A percentile compares a stretch with the other conserved stretches of the same genome.
phyloP scores from a whole-genome alignment of 345 rosid genomes.

The Balakata baccata region DNA sequence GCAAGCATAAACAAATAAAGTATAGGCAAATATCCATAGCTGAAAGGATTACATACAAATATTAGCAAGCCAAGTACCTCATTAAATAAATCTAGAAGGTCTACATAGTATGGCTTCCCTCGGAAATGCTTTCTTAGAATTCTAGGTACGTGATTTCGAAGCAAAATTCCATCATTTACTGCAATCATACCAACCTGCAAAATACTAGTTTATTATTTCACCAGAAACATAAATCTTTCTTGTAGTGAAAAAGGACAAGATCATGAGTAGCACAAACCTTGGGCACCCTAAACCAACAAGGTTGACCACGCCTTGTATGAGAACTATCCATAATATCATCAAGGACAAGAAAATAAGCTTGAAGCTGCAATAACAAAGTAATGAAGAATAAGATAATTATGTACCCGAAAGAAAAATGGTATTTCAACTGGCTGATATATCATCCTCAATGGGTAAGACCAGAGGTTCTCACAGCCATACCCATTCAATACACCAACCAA shows the following conservation, averaged over 20 bases:
- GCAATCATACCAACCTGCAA: slow-evolving; percentile 43
- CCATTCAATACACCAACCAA: slow-evolving; percentile 95
- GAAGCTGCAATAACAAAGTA: slow-evolving; percentile 27
- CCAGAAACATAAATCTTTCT: background rate
- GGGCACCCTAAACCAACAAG: slow-evolving; percentile 46
- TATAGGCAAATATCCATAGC: background rate
- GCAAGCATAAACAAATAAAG: background rate
- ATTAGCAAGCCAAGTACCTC: slow-evolving; percentile 36
- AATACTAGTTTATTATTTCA: slow-evolving; percentile 5
- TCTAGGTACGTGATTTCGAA: slow-evolving; percentile 62
- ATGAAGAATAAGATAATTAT: background rate
- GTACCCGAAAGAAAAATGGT: background rate
- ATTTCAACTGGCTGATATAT: background rate
- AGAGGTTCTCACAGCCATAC: slow-evolving; percentile 31
- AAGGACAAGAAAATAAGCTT: slow-evolving; percentile 44
- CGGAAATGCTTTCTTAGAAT: slow-evolving; percentile 56
- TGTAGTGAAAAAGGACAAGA: background rate
- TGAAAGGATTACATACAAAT: background rate
- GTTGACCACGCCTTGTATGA: slow-evolving; percentile 43
- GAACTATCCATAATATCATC: slow-evolving; percentile 46
- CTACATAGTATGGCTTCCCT: slow-evolving; percentile 51
- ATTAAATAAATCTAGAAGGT: slow-evolving; percentile 60
- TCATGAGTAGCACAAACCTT: slow-evolving; percentile 21
- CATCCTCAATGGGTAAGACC: background rate
- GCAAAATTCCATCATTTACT: slow-evolving; percentile 53